Percentiles rank a stretch among this genome's conserved stretches.
Conservation (phyloP, 2,329 filamentous ascomycete genomes). For the Fusarium musae region DNA sequence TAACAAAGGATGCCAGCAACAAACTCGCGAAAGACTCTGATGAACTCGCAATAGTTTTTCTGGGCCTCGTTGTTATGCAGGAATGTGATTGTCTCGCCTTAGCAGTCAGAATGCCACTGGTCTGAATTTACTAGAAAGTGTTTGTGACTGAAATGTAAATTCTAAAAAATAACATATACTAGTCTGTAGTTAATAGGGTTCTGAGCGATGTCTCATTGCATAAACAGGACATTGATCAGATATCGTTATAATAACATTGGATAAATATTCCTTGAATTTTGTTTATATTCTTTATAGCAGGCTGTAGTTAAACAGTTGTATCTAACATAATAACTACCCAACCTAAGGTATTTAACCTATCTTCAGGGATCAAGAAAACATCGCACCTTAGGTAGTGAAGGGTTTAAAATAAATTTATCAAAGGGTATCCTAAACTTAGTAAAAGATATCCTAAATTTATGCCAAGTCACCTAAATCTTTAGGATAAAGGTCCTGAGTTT, state of each 20-base stretch:
- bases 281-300: not conserved
- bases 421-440: not conserved
- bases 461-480: not conserved
- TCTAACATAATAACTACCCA: not conserved
- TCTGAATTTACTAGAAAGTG: not conserved
- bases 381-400: not conserved
- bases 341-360: not conserved
- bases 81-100: no score
- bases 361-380: not conserved
- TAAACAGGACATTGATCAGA: not conserved
- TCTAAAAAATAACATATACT: not conserved
- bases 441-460: not conserved
- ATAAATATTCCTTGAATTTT: not conserved
- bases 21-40: not conserved
- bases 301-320: not conserved
- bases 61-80: not conserved
- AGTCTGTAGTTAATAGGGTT: not conserved
- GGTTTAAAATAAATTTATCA: not conserved
- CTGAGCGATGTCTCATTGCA: not conserved
- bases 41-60: not conserved
- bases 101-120: not conserved
- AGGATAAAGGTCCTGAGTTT: not conserved
- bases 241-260: not conserved
- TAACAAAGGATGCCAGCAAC: not conserved
- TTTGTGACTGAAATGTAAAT: not conserved